phyloP scores from a whole-genome alignment of 2,329 filamentous ascomycete species.

The Cucurbitaria berberidis region DNA sequence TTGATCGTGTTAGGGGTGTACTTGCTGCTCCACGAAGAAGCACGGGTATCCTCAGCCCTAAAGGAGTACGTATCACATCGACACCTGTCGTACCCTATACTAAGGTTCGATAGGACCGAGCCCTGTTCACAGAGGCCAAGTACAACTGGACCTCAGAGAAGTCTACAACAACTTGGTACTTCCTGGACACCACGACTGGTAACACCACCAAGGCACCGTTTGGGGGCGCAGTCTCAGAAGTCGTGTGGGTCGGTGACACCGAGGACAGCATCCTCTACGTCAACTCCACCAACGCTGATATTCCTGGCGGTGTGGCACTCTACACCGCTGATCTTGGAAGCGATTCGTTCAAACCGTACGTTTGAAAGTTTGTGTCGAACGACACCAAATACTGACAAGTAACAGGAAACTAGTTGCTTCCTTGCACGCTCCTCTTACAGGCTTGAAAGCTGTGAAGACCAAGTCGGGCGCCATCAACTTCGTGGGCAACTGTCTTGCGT shows the following conservation, averaged over 20 bases:
- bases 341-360: slow-evolving; percentile 35
- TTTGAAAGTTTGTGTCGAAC: not conserved
- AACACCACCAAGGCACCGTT: slow-evolving; percentile 44
- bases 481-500: slow-evolving; percentile 65
- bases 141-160: slow-evolving; percentile 47
- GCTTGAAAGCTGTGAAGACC: slow-evolving; percentile 55
- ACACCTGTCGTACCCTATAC: not conserved
- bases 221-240: slow-evolving; percentile 39
- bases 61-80: slow-evolving; percentile 30
- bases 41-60: slow-evolving; percentile 41
- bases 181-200: slow-evolving; percentile 39
- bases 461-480: slow-evolving; percentile 52
- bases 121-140: slow-evolving; percentile 42
- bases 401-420: slow-evolving; percentile 41
- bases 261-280: slow-evolving; percentile 67
- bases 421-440: slow-evolving; percentile 56
- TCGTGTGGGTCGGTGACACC: slow-evolving; percentile 43
- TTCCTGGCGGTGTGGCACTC: slow-evolving; percentile 43
- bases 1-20: slow-evolving; percentile 22
- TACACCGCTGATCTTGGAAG: slow-evolving; percentile 42
- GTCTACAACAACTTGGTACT: slow-evolving; percentile 57
- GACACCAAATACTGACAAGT: slow-evolving; percentile 1
- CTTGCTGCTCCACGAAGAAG: slow-evolving; percentile 41
- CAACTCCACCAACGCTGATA: slow-evolving; percentile 65
- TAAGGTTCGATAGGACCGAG: slow-evolving; percentile 33